Percentiles rank a stretch among this genome's conserved stretches.
phyloP scores from a whole-genome alignment of 2,329 filamentous ascomycete species.

The Cyclaneusma minus region DNA sequence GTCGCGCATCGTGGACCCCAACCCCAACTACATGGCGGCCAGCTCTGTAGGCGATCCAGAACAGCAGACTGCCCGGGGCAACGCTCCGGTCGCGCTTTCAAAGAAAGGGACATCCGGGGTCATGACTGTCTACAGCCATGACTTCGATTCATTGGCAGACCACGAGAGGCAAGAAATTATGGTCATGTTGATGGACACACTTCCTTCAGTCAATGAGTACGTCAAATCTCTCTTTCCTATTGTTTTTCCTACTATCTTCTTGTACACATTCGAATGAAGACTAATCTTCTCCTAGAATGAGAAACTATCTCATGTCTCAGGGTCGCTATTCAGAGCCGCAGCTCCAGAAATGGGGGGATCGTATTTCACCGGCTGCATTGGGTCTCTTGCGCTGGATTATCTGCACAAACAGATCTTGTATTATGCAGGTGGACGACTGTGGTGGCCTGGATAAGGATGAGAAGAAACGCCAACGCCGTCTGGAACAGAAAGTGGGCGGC shows the following conservation, averaged over 20 bases:
- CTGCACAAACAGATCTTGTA: slow-evolving; percentile 76
- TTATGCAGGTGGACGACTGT: slow-evolving; percentile 52
- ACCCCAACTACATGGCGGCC: no score
- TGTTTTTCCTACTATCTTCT: no score
- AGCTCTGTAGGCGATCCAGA: no score
- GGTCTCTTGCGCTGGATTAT: slow-evolving; percentile 74
- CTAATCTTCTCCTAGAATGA: no score
- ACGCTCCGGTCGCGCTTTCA: no score
- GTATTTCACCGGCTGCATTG: slow-evolving; percentile 48
- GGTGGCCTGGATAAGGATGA: slow-evolving; percentile 12
- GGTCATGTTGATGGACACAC: slow-evolving; percentile 34
- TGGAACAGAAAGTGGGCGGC: slow-evolving; percentile 33
- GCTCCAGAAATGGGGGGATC: slow-evolving; percentile 34
- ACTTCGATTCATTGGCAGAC: slow-evolving; percentile 38
- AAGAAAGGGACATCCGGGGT: no score
- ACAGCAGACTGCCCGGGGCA: no score
- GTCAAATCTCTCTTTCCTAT: no score
- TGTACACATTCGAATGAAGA: no score
- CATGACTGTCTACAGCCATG: slow-evolving; percentile 30
- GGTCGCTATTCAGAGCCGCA: slow-evolving; percentile 12
- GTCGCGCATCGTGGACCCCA: no score
- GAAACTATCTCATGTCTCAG: slow-evolving; percentile 25
- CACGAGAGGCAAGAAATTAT: slow-evolving; percentile 31
- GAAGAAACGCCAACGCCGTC: slow-evolving; percentile 9
- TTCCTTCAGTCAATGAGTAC: slow-evolving; percentile 46